These are phyloP conservation scores for Leonotis leonurus DNA, from an alignment of 257 asterid species.

Conservation along the genomic window DNA sequence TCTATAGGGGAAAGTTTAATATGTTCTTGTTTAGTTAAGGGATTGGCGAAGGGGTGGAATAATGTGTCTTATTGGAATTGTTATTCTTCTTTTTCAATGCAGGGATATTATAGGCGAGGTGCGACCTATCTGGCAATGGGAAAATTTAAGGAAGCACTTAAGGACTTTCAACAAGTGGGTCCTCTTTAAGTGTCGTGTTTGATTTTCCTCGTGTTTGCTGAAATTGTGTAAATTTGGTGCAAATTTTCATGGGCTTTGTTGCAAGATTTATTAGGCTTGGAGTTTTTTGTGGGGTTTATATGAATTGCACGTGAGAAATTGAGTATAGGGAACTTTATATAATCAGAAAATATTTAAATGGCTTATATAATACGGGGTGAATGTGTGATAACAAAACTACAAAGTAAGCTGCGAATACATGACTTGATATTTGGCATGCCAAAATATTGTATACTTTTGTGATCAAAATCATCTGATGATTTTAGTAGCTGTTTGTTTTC, in stretches of 20 bases:
- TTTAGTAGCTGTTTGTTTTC: not conserved
- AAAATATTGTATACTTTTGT: not conserved
- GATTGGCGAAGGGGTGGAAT: constrained; percentile 7
- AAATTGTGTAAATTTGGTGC: constrained; percentile 2
- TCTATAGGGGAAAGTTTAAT: not conserved
- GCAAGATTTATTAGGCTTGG: constrained; percentile 7
- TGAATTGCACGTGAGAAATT: not conserved
- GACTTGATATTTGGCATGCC: not conserved
- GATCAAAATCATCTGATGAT: not conserved
- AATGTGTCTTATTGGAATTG: constrained; percentile 5
- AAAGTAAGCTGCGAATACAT: too few species aligned
- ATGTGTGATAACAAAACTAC: too few species aligned
- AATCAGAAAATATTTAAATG: not conserved
- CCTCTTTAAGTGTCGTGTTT: too few species aligned
- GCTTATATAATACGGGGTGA: not conserved
- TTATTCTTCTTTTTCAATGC: constrained; percentile 14
- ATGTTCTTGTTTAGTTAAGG: not conserved
- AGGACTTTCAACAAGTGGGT: constrained; percentile 84
- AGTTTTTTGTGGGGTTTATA: not conserved
- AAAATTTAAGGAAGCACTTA: constrained; percentile 85
- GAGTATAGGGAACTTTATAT: constrained; percentile 3
- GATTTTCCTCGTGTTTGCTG: constrained; percentile 8
- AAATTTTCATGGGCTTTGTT: not conserved
- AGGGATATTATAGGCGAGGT: constrained; percentile 97
- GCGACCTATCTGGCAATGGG: constrained; percentile 96